Evolutionary conservation across 345 rosid genomes (phyloP).

Genomic region (Isatis tinctoria): DNA sequence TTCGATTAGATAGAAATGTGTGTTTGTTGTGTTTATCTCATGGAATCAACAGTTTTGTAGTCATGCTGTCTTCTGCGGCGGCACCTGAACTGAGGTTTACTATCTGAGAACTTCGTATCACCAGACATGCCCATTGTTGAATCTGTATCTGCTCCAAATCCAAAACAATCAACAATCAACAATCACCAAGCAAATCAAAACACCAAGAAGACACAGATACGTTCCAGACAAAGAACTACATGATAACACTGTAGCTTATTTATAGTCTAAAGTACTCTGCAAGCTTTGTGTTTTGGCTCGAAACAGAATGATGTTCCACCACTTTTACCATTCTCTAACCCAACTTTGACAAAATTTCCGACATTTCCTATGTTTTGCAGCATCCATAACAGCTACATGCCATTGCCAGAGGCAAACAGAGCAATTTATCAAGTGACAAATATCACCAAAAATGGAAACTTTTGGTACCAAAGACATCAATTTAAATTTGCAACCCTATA

Average conservation of each 20-base stretch:
- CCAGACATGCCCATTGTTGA: constrained; percentile 72
- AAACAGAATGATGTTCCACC: no score
- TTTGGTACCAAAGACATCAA: neutral
- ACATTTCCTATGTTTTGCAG: neutral
- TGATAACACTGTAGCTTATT: neutral
- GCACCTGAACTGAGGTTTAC: constrained; percentile 71
- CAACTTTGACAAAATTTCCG: neutral
- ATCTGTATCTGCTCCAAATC: constrained; percentile 41
- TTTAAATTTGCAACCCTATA: neutral
- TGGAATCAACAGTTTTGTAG: constrained; percentile 57
- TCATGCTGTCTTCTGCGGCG: constrained; percentile 83
- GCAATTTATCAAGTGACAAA: neutral
- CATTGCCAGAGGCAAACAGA: neutral
- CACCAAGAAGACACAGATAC: neutral
- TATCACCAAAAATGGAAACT: neutral
- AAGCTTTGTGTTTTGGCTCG: neutral
- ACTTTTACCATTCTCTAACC: neutral
- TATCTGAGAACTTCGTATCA: constrained; percentile 67
- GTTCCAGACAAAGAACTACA: neutral
- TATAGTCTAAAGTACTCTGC: neutral
- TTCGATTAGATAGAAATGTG: neutral
- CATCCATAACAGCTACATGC: neutral
- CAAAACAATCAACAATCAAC: constrained; percentile 3
- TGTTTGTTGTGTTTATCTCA: constrained; percentile 27
- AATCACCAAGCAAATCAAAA: neutral